A percentile compares a stretch with the other conserved stretches of the same genome.
Conservation (phyloP, 163 green algal genomes). For the Smithsoniella earleae region DNA sequence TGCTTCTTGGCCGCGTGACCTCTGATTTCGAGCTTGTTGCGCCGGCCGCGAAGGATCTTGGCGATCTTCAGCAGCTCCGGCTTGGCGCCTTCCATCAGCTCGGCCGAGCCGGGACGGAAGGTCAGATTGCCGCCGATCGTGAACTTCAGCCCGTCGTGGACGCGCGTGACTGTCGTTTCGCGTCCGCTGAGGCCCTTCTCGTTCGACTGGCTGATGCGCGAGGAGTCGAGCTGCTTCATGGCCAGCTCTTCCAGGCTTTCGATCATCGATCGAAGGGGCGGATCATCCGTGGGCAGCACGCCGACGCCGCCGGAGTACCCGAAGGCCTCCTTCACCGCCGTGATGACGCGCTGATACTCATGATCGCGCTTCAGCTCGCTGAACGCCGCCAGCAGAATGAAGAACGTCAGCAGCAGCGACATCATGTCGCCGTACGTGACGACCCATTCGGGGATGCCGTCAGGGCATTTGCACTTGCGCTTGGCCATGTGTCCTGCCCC, state of each 20-base stretch:
- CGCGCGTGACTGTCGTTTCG: background rate
- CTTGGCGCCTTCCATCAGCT: background rate
- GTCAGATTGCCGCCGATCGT: background rate
- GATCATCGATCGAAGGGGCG: background rate
- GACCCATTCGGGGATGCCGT: conserved; percentile 9
- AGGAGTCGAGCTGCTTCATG: background rate
- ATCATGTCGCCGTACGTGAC: conserved; percentile 22
- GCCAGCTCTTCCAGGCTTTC: background rate
- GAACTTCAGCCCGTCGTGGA: background rate
- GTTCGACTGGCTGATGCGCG: background rate
- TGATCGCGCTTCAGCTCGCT: background rate
- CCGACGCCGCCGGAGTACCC: background rate
- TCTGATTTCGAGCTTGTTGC: background rate
- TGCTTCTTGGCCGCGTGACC: background rate
- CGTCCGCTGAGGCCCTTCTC: background rate
- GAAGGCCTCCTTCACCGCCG: background rate
- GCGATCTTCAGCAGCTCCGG: background rate
- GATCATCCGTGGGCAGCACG: background rate
- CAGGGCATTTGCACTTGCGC: too few relatives aligned
- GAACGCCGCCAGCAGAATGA: background rate
- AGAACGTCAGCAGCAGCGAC: conserved; percentile 16
- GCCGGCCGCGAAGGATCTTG: background rate
- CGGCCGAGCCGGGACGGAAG: background rate
- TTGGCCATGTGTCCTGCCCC: too few relatives aligned
- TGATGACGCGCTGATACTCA: background rate